Base-by-base conservation (phyloP, 2,329 filamentous ascomycete genomes). In the Coleophoma crateriformis region DNA sequence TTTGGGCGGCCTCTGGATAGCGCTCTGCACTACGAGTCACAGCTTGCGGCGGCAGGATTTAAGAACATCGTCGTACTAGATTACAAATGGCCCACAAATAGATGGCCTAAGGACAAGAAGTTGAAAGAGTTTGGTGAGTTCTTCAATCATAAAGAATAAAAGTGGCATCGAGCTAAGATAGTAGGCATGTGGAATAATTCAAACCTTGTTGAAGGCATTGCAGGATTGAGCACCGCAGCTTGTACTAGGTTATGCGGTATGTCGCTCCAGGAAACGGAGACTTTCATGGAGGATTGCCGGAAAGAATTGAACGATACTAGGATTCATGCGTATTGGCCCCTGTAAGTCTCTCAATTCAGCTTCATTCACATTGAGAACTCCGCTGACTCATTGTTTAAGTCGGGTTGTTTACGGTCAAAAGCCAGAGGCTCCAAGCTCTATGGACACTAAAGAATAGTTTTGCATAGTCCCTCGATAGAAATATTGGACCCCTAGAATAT, bases 21-120 rank as follows among this genome's bases (percentile, higher is more conserved):
- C 19, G 63, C 70, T 0, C 56, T 57, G 0, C 38, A 48, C 1
- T 57, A 54, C 22, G 51, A 54, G 20, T 12, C 35, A 27, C 46
- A 52, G 42, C 34, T 58, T 15, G 48, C 54, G 39, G 51, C 38
- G 7, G 59, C 55, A 5, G 60, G 60, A 2, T 62, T 60, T 46
- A 38, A 48, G 11, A 46, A 59, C 50, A 38, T 62, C 14, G 45
- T 64, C 0, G 72, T 79, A 59, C 60, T 68, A 2, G 59, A 72
- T 4, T 74, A 68, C 58, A 74, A 72, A 57, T 73, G 76, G 65
- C 77, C 77, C 1, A 67, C 68, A 32, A 76, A 74, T 53, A 59
- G 65, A 13, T 81, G 78, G 78, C 71, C 76, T 0, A 72, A 71
- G 46, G 71, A 79, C 50, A 64, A 67, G 6, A 69, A 70, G 33